phyloP scores from a whole-genome alignment of 1,284 basidiomycete genomes.

The Coriolopsis trogii region DNA sequence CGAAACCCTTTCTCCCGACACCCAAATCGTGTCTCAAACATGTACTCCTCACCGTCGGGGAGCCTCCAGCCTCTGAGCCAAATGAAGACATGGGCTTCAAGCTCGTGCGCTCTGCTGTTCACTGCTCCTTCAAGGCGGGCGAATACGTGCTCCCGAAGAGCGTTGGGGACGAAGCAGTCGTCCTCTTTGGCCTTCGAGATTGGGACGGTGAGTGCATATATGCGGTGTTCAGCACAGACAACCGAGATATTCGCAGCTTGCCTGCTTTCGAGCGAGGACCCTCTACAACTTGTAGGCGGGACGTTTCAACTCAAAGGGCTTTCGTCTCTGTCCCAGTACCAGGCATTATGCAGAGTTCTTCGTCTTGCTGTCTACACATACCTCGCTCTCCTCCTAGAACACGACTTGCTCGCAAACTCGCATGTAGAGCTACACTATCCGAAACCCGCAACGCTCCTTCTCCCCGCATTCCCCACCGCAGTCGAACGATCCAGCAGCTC shows the following conservation, averaged over 20 bases:
- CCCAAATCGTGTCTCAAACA: constrained; percentile 43
- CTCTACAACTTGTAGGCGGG: constrained; percentile 54
- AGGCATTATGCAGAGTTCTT: constrained; percentile 49
- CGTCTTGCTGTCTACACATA: constrained; percentile 57
- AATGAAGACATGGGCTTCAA: constrained; percentile 45
- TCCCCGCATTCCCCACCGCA: constrained; percentile 21
- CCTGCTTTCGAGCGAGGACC: constrained; percentile 22
- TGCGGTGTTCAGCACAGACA: background rate
- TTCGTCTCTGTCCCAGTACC: constrained; percentile 45
- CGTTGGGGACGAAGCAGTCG: constrained; percentile 35
- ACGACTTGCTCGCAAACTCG: constrained; percentile 57
- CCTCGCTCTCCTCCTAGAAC: constrained; percentile 63
- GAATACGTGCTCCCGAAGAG: constrained; percentile 45
- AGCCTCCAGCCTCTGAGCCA: constrained; percentile 30
- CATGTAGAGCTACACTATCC: constrained; percentile 49
- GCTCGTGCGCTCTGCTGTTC: constrained; percentile 41
- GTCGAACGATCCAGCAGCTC: constrained; percentile 23
- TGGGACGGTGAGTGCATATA: constrained; percentile 46
- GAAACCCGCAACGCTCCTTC: constrained; percentile 28
- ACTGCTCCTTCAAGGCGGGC: constrained; percentile 48
- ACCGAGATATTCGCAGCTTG: constrained; percentile 10
- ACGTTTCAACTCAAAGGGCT: constrained; percentile 57
- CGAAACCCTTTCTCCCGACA: constrained; percentile 19
- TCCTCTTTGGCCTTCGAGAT: constrained; percentile 52
- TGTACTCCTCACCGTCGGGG: constrained; percentile 52